Conservation (phyloP, 2,329 filamentous ascomycete species). For the Neonectria magnoliae region DNA sequence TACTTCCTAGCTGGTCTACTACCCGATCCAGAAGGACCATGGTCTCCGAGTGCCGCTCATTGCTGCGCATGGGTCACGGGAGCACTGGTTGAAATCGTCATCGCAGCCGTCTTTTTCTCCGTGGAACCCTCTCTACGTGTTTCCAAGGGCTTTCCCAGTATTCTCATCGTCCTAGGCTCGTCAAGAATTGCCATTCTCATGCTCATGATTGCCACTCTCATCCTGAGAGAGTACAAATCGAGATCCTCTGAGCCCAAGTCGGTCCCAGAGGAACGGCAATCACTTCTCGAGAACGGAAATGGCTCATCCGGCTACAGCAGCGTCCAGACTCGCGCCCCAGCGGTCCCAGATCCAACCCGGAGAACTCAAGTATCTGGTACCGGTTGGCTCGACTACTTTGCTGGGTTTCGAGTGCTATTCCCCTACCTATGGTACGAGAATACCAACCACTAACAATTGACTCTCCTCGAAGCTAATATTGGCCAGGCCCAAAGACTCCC, state of each 20-base stretch:
- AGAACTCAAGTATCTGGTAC: constrained; percentile 48
- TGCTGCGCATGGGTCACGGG: constrained; percentile 50
- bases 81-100: constrained; percentile 49
- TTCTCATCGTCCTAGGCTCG: constrained; percentile 45
- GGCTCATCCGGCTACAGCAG: constrained; percentile 45
- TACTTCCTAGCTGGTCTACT: constrained; percentile 55
- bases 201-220: constrained; percentile 48
- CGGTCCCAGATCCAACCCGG: constrained; percentile 28
- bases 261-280: constrained; percentile 48
- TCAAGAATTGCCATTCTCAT: constrained; percentile 47
- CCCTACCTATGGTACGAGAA: constrained; percentile 55
- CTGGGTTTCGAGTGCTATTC: constrained; percentile 56
- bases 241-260: constrained; percentile 41
- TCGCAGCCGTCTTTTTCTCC: constrained; percentile 47
- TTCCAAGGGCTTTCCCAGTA: constrained; percentile 43
- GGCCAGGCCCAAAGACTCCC: constrained; percentile 54
- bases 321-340: constrained; percentile 10
- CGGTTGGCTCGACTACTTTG: constrained; percentile 58
- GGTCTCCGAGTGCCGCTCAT: constrained; percentile 51
- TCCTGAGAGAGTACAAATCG: constrained; percentile 46
- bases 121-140: constrained; percentile 44
- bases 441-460: neutral
- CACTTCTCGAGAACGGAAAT: constrained; percentile 53
- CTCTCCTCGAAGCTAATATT: constrained; percentile 18
- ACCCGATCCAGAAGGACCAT: constrained; percentile 56